These are phyloP conservation scores for Globisporangium radiosum DNA, from an alignment of 352 stramenopile genomes.

Conservation along the genomic window DNA sequence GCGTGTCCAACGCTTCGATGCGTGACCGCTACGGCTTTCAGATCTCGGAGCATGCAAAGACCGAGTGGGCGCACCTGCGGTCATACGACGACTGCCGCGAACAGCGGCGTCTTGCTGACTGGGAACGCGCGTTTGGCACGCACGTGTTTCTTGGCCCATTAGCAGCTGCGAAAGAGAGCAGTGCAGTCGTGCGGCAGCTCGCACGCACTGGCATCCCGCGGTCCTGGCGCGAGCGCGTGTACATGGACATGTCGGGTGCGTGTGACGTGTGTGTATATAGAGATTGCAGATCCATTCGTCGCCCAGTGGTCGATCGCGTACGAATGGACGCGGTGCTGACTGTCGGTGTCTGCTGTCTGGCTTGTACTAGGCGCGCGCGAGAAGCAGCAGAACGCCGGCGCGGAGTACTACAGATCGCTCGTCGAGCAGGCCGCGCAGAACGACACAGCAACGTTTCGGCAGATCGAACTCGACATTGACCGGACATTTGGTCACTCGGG, in stretches of 20 bases:
- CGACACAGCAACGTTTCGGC: slow-evolving; percentile 60
- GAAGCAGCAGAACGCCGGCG: slow-evolving; percentile 43
- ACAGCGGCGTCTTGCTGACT: slow-evolving; percentile 55
- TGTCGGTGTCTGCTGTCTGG: background rate
- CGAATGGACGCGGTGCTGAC: background rate
- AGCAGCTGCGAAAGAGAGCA: slow-evolving; percentile 10
- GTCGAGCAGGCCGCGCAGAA: slow-evolving; percentile 29
- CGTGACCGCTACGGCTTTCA: slow-evolving; percentile 64
- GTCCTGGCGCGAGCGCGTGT: slow-evolving; percentile 56
- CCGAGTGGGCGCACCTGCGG: slow-evolving; percentile 53
- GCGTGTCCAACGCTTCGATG: slow-evolving; percentile 25
- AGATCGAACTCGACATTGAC: slow-evolving; percentile 86
- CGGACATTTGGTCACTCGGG: slow-evolving; percentile 75
- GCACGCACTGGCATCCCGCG: slow-evolving; percentile 49
- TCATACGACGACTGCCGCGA: slow-evolving; percentile 76
- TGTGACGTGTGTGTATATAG: background rate
- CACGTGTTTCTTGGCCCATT: slow-evolving; percentile 20
- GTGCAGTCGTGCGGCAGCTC: slow-evolving; percentile 25
- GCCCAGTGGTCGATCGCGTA: too few relatives aligned
- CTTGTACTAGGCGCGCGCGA: slow-evolving; percentile 24
- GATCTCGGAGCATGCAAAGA: slow-evolving; percentile 28
- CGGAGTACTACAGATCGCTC: slow-evolving; percentile 45
- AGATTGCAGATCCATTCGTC: too few relatives aligned
- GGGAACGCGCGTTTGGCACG: slow-evolving; percentile 41
- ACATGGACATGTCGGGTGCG: slow-evolving; percentile 60